These are phyloP conservation scores for Pyropia yezoensis DNA, from an alignment of 23 red algal genomes.

Conservation along the genomic window DNA sequence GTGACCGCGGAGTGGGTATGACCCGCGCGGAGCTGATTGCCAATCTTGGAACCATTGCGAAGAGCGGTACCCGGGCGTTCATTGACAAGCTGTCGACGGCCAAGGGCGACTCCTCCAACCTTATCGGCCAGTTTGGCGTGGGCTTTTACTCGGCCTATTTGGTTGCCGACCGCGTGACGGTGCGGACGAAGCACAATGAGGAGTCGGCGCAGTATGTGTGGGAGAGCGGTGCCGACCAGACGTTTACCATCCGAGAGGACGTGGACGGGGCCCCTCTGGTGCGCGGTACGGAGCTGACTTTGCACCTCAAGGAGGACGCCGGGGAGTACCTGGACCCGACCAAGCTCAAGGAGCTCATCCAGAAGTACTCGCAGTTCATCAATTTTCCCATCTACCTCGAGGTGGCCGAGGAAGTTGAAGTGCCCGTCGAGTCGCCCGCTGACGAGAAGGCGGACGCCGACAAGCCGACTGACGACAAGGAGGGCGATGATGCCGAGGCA, in stretches of 20 bases:
- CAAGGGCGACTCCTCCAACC: conserved; percentile 21
- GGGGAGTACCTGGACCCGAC: conserved; percentile 46
- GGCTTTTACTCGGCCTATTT: conserved; percentile 90
- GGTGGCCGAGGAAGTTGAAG: conserved; percentile 30
- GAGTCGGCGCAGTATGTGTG: conserved; percentile 63
- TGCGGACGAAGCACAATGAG: conserved; percentile 42
- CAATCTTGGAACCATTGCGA: conserved; percentile 89
- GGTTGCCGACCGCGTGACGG: conserved; percentile 69
- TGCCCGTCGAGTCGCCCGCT: conserved; percentile 17
- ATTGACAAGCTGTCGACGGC: conserved; percentile 45
- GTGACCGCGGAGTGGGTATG: conserved; percentile 84
- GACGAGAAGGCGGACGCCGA: conserved; percentile 1
- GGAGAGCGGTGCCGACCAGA: conserved; percentile 58
- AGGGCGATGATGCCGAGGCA: neutral
- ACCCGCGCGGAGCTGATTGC: conserved; percentile 78
- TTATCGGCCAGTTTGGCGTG: conserved; percentile 95
- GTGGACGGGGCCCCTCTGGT: conserved; percentile 18
- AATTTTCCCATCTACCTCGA: conserved; percentile 88
- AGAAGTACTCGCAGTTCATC: conserved; percentile 81
- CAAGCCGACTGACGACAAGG: conserved; percentile 6
- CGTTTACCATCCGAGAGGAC: conserved; percentile 50
- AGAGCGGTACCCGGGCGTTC: conserved; percentile 67
- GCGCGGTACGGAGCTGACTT: conserved; percentile 54
- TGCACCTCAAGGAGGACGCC: conserved; percentile 75
- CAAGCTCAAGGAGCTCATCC: conserved; percentile 73